Evolutionary conservation across 768 basidiomycete species (phyloP), one percentile per base, ranked within the genome.

Genomic region (Chalciporus piperatus): DNA sequence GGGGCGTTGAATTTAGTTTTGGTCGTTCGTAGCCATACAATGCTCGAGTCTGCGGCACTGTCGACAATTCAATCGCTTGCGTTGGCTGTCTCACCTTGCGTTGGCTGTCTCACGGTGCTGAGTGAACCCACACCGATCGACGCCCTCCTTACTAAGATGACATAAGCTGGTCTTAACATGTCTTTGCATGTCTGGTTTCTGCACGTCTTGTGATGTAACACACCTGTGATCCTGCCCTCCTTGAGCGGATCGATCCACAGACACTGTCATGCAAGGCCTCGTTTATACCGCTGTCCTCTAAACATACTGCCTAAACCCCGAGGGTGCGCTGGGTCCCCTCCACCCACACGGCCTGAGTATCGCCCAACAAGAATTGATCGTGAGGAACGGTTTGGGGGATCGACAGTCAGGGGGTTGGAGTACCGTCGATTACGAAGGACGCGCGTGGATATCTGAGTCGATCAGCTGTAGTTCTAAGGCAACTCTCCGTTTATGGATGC

Each of bases 301-400:
- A 37, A 72, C 73, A 22, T 65, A 72, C 5, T 77, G 76, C 55
- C 57, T 59, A 11, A 55, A 51, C 12, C 28, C 50, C 2, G 65
- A 68, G 14, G 56, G 54, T 68, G 75, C 56, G 56, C 76, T 84
- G 41, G 82, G 81, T 1, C 70, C 78, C 2, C 77, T 83, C 1
- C 82, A 94, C 55, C 87, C 87, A 1, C 74, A 79, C 3, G 75
- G 74, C 3, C 73, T 98, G 35, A 80, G 78, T 2, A 82, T 90
- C 23, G 71, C 78, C 0, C 89, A 94, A 59, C 76, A 93, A 11
- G 89, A 92, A 60, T 72, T 80, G 20, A 80, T 96, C 42, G 82
- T 96, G 2, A 78, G 80, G 17, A 83, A 89, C 60, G 96, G 96
- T 2, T 74, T 98, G 3, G 85, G 89, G 0, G 96, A 98, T 69